Base-by-base conservation (phyloP, 1,139 yeast species). In the Candida sanyaensis region DNA sequence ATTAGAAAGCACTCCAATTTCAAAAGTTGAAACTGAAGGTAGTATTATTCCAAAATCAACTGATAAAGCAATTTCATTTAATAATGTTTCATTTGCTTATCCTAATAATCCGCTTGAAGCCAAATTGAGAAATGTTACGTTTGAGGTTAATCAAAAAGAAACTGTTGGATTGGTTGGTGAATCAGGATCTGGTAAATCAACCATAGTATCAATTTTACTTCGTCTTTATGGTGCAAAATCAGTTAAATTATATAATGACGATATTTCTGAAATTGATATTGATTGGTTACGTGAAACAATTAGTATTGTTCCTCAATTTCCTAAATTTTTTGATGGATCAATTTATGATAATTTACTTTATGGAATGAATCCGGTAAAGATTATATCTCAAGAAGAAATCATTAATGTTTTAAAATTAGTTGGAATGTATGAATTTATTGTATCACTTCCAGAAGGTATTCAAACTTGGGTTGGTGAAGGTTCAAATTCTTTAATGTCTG, bases 131-230 rank as follows among this genome's bases (percentile, higher is more conserved):
- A 59, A 71, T 21, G 53, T 83, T 2, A 62, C 63, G 10, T 70
- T 88, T 42, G 47, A 51, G 0, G 60, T 89, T 1, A 48, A 58
- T 1, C 63, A 67, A 12, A 78, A 80, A 31, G 78, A 81, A 51
- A 73, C 79, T 1, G 71, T 86, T 36, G 92, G 87, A 1, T 64
- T 89, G 4, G 79, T 84, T 10, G 96, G 96, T 1, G 81, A 77
- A 48, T 86, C 95, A 6, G 96, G 96, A 0, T 78, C 85, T 23
- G 96, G 96, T 0, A 89, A 89, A 64, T 84, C 93, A 0, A 88
- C 96, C 0, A 58, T 88, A 3, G 62, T 80, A 0, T 72, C 77
- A 2, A 58, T 88, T 7, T 54, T 88, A 0, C 66, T 82, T 4
- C 72, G 87, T 42, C 65, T 88, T 7, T 82, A 80, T 55, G 52